phyloP scores from a whole-genome alignment of 2,329 filamentous ascomycete species.

The Capronia coronata region DNA sequence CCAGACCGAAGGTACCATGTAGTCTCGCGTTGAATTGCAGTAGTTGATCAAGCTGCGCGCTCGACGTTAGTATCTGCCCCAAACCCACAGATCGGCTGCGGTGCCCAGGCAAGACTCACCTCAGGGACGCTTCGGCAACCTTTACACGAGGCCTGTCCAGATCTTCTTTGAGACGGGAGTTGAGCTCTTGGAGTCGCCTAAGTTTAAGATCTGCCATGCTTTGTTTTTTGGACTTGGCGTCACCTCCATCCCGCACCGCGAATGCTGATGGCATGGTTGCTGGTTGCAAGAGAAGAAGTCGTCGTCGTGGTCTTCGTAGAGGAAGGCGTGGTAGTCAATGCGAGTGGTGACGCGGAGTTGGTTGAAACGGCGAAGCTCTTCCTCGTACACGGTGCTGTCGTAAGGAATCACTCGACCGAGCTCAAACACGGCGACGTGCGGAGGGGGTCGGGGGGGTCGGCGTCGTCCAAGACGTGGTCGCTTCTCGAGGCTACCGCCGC shows the following conservation, averaged over 20 bases:
- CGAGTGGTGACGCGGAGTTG: slow-evolving; percentile 6
- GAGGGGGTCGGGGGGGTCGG: slow-evolving; percentile 4
- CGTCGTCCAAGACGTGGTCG: not conserved
- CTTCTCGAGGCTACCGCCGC: not conserved
- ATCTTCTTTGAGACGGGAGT: slow-evolving; percentile 91
- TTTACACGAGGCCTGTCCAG: slow-evolving; percentile 91
- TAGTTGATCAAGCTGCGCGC: slow-evolving; percentile 81
- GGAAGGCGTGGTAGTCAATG: slow-evolving; percentile 17
- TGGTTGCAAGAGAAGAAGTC: slow-evolving; percentile 16
- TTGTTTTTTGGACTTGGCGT: slow-evolving; percentile 86
- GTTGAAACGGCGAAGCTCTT: not conserved
- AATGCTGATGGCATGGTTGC: slow-evolving; percentile 55
- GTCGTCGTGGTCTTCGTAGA: slow-evolving; percentile 11
- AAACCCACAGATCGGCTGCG: not conserved
- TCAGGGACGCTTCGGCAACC: slow-evolving; percentile 85
- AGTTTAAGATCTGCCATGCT: slow-evolving; percentile 99
- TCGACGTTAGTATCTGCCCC: slow-evolving; percentile 4
- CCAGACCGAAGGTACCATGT: slow-evolving; percentile 98
- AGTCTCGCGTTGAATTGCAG: slow-evolving; percentile 95
- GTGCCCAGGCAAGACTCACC: slow-evolving; percentile 48
- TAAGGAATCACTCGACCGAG: slow-evolving; percentile 8
- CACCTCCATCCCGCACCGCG: slow-evolving; percentile 59
- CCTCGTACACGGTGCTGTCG: not conserved
- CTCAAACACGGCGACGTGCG: slow-evolving; percentile 7
- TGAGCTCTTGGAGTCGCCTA: slow-evolving; percentile 90